Evolutionary conservation across 148 eudicot species (phyloP), one percentile per base, ranked within the genome.

Genomic region (Rhododendron vialii): DNA sequence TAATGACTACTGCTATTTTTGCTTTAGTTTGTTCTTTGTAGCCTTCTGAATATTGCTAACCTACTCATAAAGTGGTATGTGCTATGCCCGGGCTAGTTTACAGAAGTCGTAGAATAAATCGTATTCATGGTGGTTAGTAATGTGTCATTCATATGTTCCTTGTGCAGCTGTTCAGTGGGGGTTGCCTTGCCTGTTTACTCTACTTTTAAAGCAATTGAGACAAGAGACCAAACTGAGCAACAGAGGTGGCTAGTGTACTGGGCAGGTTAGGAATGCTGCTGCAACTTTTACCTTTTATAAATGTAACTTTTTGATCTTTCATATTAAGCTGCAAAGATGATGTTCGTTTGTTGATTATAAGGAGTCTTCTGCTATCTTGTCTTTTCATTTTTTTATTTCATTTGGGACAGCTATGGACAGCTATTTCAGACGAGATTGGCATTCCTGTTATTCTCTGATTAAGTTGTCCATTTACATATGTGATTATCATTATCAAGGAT

Each of bases 171-270:
- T 87, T 90, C 96, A 28, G 92, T 94, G 53, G 96, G 96, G 75
- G 83, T 89, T 85, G 94, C 86, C 51, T 85, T 96, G 81, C 99
- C 99, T 35, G 96, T 95, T 85, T 96, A 96, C 86, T 88, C 93
- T 14, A 96, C 99, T 41, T 96, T 95, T 82, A 96, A 93, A 89
- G 98, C 99, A 50, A 95, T 96, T 85, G 98, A 97, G 89, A 77
- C 92, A 22, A 91, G 88, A 87, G 90, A 97, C 90, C 92, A 88
- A 84, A 89, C 89, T 87, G 98, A 98, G 84, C 98, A 94, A 87
- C 95, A 92, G 11, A 95, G 82, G 86, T 93, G 95, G 92, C 98
- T 98, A 84, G 41, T 93, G 75, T 98, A 98, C 83, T 98, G 99
- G 99, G 96, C 99, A 92, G 99, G 99, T 97, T 85, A 85, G 95